These are phyloP conservation scores for Pilatotrama ljubarskyi DNA, from an alignment of 768 basidiomycete genomes.

Conservation along the genomic window DNA sequence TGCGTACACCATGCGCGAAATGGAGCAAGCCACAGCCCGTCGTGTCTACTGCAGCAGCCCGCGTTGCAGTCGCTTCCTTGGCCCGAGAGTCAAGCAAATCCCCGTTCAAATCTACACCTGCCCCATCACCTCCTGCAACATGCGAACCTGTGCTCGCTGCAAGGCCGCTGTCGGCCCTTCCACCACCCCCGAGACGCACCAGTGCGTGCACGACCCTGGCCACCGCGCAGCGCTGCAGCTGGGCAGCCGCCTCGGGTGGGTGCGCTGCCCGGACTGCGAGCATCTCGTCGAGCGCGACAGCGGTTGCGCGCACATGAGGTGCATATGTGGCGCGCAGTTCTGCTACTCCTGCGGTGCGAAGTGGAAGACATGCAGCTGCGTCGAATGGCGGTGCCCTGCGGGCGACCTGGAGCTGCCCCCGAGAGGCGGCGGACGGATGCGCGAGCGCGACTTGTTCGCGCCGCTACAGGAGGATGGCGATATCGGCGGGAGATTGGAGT, in stretches of 20 bases:
- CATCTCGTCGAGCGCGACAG: conserved; percentile 28
- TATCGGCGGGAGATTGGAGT: neutral
- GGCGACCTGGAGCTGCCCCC: conserved; percentile 2
- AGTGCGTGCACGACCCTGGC: conserved; percentile 19
- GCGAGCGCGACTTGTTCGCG: conserved; percentile 5
- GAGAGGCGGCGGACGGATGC: neutral
- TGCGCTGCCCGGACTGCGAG: conserved; percentile 30
- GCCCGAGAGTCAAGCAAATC: conserved; percentile 15
- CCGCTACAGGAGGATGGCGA: neutral
- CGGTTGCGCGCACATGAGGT: conserved; percentile 34
- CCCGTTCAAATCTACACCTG: conserved; percentile 19
- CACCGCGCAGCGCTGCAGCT: conserved; percentile 19
- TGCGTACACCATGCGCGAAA: conserved; percentile 21
- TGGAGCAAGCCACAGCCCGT: conserved; percentile 26
- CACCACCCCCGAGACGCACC: conserved; percentile 8
- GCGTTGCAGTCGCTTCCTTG: conserved; percentile 31
- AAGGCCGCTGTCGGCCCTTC: conserved; percentile 10
- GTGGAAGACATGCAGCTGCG: conserved; percentile 31
- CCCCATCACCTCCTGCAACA: conserved; percentile 14
- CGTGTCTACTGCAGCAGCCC: conserved; percentile 33
- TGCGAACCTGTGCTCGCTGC: conserved; percentile 27
- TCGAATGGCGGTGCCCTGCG: conserved; percentile 12
- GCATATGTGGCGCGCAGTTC: conserved; percentile 27
- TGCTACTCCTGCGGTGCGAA: conserved; percentile 21
- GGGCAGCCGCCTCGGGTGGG: conserved; percentile 24